Evolutionary conservation across 1,284 basidiomycete genomes (phyloP), one percentile per base, ranked within the genome.

Genomic region (Calocybe gambosa): DNA sequence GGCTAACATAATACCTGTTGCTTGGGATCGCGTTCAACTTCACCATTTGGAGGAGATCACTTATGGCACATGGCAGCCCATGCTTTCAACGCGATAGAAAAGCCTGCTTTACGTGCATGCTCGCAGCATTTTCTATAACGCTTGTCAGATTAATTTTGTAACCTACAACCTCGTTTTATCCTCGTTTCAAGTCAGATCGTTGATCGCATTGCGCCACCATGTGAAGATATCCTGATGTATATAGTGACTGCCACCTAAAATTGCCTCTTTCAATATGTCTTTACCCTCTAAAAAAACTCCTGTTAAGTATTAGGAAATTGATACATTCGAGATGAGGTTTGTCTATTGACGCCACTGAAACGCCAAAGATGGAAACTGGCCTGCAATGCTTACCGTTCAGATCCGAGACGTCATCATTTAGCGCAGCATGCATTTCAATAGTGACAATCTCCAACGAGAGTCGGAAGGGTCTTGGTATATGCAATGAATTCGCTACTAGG

Each of bases 21-120:
- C 75, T 15, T 83, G 78, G 77, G 78, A 85, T 59, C 75, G 78
- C 45, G 78, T 88, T 34, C 72, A 83, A 48, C 68, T 88, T 31
- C 81, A 85, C 57, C 78, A 84, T 54, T 68, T 88, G 45, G 85
- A 88, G 63, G 85, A 88, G 61, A 64, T 79, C 26, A 65, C 74
- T 1, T 70, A 76, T 50, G 85, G 85, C 45, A 73, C 77, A 36
- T 88, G 85, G 85, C 80, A 84, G 59, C 83, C 74, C 38, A 74
- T 75, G 70, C 62, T 77, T 15, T 70, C 69, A 15, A 63, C 67
- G 45, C 65, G 66, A 56, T 74, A 58, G 68, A 29, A n/a, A 9
- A 45, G 25, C 9, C 29, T 26, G 10, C 8, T 19, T 15, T 21
- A 15, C 13, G 16, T 31, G 23, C 34, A 37, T 19, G 34, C 33